A percentile compares a stretch with the other conserved stretches of the same genome.
phyloP scores from a whole-genome alignment of 1,284 basidiomycete species.

The Microbotryum silenes-acaulis region DNA sequence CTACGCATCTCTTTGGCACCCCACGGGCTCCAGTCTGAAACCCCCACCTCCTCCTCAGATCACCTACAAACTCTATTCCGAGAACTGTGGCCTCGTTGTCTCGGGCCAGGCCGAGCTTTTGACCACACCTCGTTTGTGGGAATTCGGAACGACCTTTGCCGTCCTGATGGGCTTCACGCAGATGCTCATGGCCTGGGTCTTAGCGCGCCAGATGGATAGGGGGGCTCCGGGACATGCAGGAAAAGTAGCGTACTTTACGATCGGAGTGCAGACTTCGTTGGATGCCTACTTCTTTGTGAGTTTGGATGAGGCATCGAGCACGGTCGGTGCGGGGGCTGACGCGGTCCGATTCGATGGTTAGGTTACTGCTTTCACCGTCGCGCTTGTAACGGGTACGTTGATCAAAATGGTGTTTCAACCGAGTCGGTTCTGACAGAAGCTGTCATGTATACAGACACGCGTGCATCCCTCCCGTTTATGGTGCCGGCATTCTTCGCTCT shows the following conservation, averaged over 20 bases:
- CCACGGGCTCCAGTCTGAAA: conserved; percentile 35
- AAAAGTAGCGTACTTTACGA: conserved; percentile 34
- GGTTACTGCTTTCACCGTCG: conserved; percentile 31
- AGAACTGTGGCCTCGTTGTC: conserved; percentile 38
- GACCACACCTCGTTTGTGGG: conserved; percentile 35
- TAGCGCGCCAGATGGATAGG: conserved; percentile 40
- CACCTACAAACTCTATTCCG: conserved; percentile 34
- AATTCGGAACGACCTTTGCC: conserved; percentile 33
- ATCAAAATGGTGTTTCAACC: not conserved
- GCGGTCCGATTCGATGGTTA: not conserved
- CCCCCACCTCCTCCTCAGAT: conserved; percentile 28
- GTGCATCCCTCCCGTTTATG: conserved; percentile 32
- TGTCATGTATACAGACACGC: conserved; percentile 16
- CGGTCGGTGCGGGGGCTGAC: not conserved
- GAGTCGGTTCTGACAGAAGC: not conserved
- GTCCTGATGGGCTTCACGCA: conserved; percentile 34
- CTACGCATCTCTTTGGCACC: conserved; percentile 33
- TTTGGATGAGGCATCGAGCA: not conserved
- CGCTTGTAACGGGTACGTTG: conserved; percentile 27
- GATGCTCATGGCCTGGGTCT: conserved; percentile 31
- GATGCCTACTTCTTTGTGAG: conserved; percentile 37
- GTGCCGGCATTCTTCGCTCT: conserved; percentile 34
- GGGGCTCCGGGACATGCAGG: conserved; percentile 13
- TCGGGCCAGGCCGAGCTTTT: conserved; percentile 22
- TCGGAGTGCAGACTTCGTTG: conserved; percentile 34